Percentiles rank a stretch among this genome's conserved stretches.
phyloP scores from a whole-genome alignment of 176 grass and related monocot species.

The Triticum timopheevii region DNA sequence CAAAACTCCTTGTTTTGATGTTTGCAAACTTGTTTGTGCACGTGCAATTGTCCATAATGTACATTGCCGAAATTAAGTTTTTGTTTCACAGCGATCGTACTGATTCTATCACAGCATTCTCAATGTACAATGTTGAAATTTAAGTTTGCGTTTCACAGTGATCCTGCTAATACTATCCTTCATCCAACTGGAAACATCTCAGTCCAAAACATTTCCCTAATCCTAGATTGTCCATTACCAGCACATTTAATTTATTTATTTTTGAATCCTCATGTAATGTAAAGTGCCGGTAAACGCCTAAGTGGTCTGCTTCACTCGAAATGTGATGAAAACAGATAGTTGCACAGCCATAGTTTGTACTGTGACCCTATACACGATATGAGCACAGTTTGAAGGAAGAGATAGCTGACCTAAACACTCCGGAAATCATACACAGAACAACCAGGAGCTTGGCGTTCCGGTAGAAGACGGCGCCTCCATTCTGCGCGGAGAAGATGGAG shows the following conservation, averaged over 20 bases:
- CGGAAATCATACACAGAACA: constrained; percentile 79
- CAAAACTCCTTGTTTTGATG: neutral
- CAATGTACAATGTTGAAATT: neutral
- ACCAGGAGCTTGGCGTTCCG: constrained; percentile 80
- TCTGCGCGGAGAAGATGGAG: constrained; percentile 93
- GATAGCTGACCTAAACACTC: constrained; percentile 80
- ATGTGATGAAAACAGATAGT: neutral
- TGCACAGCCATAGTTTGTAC: neutral
- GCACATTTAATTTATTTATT: neutral
- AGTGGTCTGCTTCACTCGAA: neutral
- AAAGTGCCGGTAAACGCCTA: neutral
- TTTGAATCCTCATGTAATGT: neutral
- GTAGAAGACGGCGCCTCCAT: constrained; percentile 68
- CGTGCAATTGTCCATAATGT: neutral
- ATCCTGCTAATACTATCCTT: neutral
- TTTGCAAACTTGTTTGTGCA: neutral
- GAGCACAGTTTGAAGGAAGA: neutral
- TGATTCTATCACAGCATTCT: neutral
- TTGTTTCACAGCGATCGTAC: neutral
- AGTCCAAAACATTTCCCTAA: neutral
- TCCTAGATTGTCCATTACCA: neutral
- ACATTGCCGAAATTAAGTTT: neutral
- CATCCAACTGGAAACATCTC: neutral
- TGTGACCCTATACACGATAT: neutral
- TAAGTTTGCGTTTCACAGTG: neutral